Evolutionary conservation across 108 stramenopile genomes (phyloP).

Genomic region (Conticribra guillardii): DNA sequence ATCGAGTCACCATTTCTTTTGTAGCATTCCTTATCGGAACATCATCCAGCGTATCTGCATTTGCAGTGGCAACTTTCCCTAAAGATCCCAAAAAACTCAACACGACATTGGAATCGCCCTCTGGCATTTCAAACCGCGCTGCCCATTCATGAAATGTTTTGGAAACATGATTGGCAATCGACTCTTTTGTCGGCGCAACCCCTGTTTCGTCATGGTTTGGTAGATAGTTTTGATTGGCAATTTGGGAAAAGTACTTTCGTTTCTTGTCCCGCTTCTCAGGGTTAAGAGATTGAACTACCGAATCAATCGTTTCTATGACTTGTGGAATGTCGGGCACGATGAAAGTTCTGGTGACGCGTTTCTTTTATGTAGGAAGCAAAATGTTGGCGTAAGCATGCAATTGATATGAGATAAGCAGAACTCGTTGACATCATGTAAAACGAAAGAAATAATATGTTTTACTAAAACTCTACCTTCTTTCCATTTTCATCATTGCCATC

Average conservation of each 20-base stretch:
- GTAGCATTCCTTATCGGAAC: conserved; percentile 55
- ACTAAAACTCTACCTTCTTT: conserved; percentile 16
- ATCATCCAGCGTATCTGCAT: conserved; percentile 33
- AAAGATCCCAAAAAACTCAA: conserved; percentile 52
- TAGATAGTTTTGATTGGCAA: conserved; percentile 42
- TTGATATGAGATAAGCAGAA: conserved; percentile 2
- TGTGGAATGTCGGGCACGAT: conserved; percentile 39
- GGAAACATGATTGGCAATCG: conserved; percentile 45
- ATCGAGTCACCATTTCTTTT: conserved; percentile 32
- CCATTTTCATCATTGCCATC: neutral
- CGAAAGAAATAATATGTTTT: neutral
- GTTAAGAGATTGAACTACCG: conserved; percentile 43
- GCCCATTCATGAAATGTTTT: conserved; percentile 47
- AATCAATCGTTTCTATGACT: conserved; percentile 32
- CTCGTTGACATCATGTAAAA: too few relatives aligned
- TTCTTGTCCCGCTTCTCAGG: conserved; percentile 54
- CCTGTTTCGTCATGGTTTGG: conserved; percentile 18
- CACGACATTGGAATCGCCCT: conserved; percentile 56
- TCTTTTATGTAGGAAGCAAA: conserved; percentile 14
- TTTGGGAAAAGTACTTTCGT: conserved; percentile 42
- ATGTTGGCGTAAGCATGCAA: neutral
- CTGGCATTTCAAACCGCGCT: conserved; percentile 49
- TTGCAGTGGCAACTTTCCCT: conserved; percentile 44
- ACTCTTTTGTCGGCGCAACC: conserved; percentile 28
- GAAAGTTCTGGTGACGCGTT: conserved; percentile 24